A percentile compares a stretch with the other conserved stretches of the same genome.
phyloP scores from a whole-genome alignment of 179 eudicot species.

The Corrigiola litoralis region DNA sequence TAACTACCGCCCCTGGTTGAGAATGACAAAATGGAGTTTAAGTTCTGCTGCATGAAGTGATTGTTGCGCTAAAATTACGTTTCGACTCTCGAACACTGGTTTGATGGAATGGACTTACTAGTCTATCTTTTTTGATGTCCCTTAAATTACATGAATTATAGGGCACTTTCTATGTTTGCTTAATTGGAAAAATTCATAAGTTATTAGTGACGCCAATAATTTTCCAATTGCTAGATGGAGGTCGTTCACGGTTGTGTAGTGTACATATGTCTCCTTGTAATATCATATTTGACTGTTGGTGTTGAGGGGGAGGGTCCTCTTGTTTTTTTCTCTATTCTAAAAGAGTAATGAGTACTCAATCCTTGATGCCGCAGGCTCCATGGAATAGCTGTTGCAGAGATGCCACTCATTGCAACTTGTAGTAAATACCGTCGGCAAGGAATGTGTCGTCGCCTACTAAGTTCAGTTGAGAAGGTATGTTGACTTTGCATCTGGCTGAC shows the following conservation, averaged over 20 bases:
- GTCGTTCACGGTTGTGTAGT: not conserved
- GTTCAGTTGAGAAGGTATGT: conserved; percentile 72
- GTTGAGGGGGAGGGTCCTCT: not conserved
- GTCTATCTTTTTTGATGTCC: no score
- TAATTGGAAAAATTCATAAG: no score
- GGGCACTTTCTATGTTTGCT: no score
- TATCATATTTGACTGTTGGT: not conserved
- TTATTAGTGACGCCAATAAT: not conserved
- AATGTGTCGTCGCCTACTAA: conserved; percentile 81
- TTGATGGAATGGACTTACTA: no score
- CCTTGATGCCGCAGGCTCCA: conserved; percentile 60
- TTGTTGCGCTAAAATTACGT: no score
- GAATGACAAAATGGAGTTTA: no score
- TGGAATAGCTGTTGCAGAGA: conserved; percentile 75
- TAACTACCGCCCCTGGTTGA: no score
- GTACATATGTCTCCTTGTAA: not conserved
- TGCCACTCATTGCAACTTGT: conserved; percentile 96
- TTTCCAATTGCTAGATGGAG: not conserved
- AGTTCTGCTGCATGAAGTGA: no score
- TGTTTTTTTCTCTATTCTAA: not conserved
- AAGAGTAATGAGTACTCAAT: conserved; percentile 4
- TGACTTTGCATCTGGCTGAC: conserved; percentile 3
- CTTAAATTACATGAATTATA: no score
- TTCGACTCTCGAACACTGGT: no score
- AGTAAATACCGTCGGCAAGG: conserved; percentile 86